These are phyloP conservation scores for Macrophomina phaseolina DNA, from an alignment of 2,329 filamentous ascomycete genomes.

Conservation along the genomic window DNA sequence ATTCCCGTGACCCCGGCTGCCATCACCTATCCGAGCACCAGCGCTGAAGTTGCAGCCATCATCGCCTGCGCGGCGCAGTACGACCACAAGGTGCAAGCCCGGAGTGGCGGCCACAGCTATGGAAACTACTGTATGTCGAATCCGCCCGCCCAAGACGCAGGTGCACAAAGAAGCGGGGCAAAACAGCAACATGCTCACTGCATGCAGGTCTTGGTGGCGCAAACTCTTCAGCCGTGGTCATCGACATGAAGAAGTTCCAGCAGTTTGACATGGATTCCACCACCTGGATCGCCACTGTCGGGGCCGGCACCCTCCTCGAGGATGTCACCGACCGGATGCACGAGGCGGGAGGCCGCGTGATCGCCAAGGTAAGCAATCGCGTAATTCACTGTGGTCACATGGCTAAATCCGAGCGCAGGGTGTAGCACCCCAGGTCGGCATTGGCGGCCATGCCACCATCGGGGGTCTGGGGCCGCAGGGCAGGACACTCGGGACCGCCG, in stretches of 20 bases:
- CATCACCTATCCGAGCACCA: constrained; percentile 60
- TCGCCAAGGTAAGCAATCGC: constrained; percentile 51
- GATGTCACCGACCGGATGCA: constrained; percentile 44
- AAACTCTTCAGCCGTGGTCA: constrained; percentile 53
- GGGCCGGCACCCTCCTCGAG: constrained; percentile 57
- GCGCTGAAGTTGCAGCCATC: constrained; percentile 60
- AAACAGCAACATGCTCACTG: not conserved
- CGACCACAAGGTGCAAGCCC: constrained; percentile 63
- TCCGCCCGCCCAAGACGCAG: not conserved
- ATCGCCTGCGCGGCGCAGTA: constrained; percentile 63
- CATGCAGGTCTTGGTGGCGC: constrained; percentile 52
- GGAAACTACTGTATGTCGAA: constrained; percentile 50
- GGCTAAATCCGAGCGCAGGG: not conserved
- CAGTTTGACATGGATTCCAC: constrained; percentile 51
- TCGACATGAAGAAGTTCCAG: constrained; percentile 58
- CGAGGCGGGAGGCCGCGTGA: constrained; percentile 46
- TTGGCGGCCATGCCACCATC: constrained; percentile 45
- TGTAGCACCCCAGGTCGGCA: constrained; percentile 44
- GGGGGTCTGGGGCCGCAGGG: constrained; percentile 43
- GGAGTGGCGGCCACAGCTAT: constrained; percentile 69
- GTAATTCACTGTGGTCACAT: not conserved
- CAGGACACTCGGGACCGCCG: constrained; percentile 41
- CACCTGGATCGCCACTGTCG: constrained; percentile 53
- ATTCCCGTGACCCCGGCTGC: constrained; percentile 54
- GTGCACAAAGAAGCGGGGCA: not conserved